Conservation (phyloP, 2,329 filamentous ascomycete species). For the Ploettnerulaceae sp. region DNA sequence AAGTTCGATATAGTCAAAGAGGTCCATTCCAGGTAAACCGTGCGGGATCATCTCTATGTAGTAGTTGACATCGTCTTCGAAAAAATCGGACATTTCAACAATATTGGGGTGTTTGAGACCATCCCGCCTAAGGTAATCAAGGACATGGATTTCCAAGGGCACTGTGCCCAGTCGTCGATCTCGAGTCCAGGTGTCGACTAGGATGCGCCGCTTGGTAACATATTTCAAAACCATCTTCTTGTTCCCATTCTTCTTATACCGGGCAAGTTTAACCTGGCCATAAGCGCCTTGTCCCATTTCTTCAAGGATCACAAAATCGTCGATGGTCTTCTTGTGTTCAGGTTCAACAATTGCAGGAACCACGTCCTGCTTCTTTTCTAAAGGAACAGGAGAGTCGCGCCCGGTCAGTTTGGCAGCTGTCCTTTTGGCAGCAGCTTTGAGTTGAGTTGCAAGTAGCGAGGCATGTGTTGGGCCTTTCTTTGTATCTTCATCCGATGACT, state of each 20-base stretch:
- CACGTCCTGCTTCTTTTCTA: constrained; percentile 32
- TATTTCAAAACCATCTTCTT: constrained; percentile 95
- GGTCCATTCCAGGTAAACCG: constrained; percentile 92
- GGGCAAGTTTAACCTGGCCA: constrained; percentile 91
- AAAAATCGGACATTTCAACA: constrained; percentile 69
- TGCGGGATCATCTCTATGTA: constrained; percentile 99
- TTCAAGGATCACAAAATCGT: constrained; percentile 87
- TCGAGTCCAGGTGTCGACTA: constrained; percentile 97
- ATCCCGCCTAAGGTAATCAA: constrained; percentile 83
- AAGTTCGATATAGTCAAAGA: constrained; percentile 98
- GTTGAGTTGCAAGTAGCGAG: constrained; percentile 48
- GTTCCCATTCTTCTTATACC: constrained; percentile 69
- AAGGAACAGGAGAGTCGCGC: constrained; percentile 31
- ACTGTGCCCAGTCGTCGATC: constrained; percentile 91
- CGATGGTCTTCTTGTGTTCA: constrained; percentile 73
- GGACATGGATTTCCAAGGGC: constrained; percentile 91
- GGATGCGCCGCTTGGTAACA: constrained; percentile 91
- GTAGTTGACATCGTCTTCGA: constrained; percentile 83
- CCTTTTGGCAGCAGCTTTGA: constrained; percentile 52
- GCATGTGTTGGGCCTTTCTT: constrained; percentile 39
- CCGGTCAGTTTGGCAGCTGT: constrained; percentile 51
- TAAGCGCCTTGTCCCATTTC: constrained; percentile 99
- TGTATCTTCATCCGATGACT: constrained; percentile 48
- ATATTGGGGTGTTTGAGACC: constrained; percentile 64
- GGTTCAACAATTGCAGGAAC: constrained; percentile 35